phyloP scores from a whole-genome alignment of 352 stramenopile species.

The Discostella stelligera region DNA sequence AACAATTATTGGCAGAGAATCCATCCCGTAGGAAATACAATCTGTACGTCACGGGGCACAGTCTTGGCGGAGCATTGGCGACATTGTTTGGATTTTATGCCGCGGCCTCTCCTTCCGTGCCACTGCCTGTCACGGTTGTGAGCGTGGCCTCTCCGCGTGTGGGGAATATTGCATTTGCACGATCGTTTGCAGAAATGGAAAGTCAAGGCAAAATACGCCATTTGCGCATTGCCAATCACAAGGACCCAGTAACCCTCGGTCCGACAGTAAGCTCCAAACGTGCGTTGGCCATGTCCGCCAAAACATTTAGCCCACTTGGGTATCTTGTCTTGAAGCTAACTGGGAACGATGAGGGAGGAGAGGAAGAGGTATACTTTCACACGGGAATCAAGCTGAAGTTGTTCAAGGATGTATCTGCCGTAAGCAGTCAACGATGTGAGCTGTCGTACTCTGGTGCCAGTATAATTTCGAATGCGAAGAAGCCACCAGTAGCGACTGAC shows the following conservation, averaged over 20 bases:
- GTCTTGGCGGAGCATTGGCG: constrained; percentile 88
- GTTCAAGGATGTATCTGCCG: constrained; percentile 17
- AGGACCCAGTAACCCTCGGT: constrained; percentile 73
- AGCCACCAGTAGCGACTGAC: constrained; percentile 15
- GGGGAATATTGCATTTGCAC: constrained; percentile 63
- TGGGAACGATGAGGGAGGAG: constrained; percentile 29
- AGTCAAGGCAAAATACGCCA: constrained; percentile 57
- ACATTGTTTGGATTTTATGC: constrained; percentile 82
- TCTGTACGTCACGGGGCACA: constrained; percentile 90
- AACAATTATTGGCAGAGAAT: constrained; percentile 49
- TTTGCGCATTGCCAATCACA: constrained; percentile 68
- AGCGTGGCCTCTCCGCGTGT: constrained; percentile 64
- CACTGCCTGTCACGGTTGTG: constrained; percentile 51
- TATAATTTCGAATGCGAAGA: constrained; percentile 35
- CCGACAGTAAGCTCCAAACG: constrained; percentile 57
- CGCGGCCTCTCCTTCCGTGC: constrained; percentile 17
- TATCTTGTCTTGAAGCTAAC: constrained; percentile 58
- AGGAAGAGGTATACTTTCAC: constrained; percentile 49
- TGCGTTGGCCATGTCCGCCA: constrained; percentile 40
- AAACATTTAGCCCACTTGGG: constrained; percentile 43
- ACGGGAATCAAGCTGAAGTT: constrained; percentile 57
- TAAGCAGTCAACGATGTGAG: constrained; percentile 23
- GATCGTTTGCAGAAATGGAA: constrained; percentile 65
- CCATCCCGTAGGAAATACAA: constrained; percentile 44
- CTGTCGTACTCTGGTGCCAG: constrained; percentile 31